Percentiles rank a stretch among this genome's conserved stretches.
Conservation (phyloP, 2,329 filamentous ascomycete genomes). For the Fusarium burgessii region DNA sequence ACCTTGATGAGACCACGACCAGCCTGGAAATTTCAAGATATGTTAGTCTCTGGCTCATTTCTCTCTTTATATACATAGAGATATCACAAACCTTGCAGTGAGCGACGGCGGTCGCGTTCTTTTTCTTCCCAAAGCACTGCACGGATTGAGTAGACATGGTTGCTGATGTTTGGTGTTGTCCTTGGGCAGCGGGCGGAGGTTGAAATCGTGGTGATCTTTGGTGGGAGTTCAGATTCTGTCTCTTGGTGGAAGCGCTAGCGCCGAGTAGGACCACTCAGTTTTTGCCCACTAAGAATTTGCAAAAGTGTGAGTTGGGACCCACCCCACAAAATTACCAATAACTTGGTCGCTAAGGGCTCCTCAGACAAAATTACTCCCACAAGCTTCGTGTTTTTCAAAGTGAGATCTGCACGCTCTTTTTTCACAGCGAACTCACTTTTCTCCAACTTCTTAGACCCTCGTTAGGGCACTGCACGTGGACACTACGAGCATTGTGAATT, state of each 20-base stretch:
- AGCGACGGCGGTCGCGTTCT: conserved; percentile 89
- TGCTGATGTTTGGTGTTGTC: conserved; percentile 52
- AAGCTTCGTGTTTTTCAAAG: neutral
- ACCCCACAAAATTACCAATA: too few relatives aligned
- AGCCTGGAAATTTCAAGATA: conserved; percentile 49
- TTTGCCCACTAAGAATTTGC: neutral
- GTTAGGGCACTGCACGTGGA: conserved; percentile 14
- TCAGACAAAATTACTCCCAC: conserved; percentile 1
- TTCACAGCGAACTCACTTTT: neutral
- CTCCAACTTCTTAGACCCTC: neutral
- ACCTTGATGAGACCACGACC: conserved; percentile 90
- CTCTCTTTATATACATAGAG: neutral
- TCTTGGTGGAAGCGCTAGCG: conserved; percentile 2
- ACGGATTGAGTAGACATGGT: conserved; percentile 84
- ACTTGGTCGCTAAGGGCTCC: too few relatives aligned
- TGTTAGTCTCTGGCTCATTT: conserved; percentile 47
- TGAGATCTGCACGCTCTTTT: neutral
- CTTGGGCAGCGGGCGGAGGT: conserved; percentile 17
- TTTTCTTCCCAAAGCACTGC: conserved; percentile 99
- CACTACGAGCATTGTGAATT: neutral
- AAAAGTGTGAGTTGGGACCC: too few relatives aligned
- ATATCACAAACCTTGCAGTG: conserved; percentile 75
- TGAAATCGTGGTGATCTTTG: conserved; percentile 16
- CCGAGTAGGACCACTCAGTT: neutral
- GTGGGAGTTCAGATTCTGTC: conserved; percentile 21